These are phyloP conservation scores for Epichloe festucae DNA, from an alignment of 2,329 filamentous ascomycete genomes.

Conservation along the genomic window DNA sequence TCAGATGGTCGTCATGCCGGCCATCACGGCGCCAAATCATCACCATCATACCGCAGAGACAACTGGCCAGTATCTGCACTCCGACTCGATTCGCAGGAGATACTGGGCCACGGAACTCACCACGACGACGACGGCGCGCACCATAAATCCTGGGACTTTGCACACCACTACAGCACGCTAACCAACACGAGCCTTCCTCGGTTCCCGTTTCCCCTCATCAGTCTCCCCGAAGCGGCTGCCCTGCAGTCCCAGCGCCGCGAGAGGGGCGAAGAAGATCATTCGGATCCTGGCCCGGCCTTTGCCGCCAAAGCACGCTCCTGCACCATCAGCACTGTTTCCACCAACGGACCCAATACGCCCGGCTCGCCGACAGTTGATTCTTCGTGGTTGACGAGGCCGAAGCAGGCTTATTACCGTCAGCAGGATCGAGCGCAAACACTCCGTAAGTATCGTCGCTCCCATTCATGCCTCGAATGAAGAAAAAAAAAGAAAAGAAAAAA, in stretches of 20 bases:
- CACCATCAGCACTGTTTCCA: slow-evolving; percentile 19
- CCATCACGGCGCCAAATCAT: background rate
- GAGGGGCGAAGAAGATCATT: slow-evolving; percentile 25
- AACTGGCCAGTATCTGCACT: background rate
- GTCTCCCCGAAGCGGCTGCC: slow-evolving; percentile 23
- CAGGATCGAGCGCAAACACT: slow-evolving; percentile 1
- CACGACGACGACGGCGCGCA: background rate
- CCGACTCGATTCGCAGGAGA: slow-evolving; percentile 4
- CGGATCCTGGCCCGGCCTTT: slow-evolving; percentile 17
- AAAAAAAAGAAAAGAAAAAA: too few relatives aligned
- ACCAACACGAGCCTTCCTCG: slow-evolving; percentile 12
- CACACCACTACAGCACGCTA: slow-evolving; percentile 13
- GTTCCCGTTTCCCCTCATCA: slow-evolving; percentile 24
- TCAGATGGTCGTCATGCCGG: background rate
- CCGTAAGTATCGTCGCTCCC: background rate
- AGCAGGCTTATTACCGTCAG: background rate
- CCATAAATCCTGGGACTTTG: background rate
- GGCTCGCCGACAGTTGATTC: slow-evolving; percentile 9
- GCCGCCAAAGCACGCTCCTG: slow-evolving; percentile 16
- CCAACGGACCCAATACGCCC: slow-evolving; percentile 15
- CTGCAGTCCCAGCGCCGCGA: slow-evolving; percentile 20
- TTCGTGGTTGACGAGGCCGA: slow-evolving; percentile 1
- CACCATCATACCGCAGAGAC: background rate
- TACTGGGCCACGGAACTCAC: slow-evolving; percentile 2
- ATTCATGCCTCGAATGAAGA: background rate